These are phyloP conservation scores for barley (Hordeum vulgare) DNA, from an alignment of 176 grass and related monocot species.

Conservation along the genomic window DNA sequence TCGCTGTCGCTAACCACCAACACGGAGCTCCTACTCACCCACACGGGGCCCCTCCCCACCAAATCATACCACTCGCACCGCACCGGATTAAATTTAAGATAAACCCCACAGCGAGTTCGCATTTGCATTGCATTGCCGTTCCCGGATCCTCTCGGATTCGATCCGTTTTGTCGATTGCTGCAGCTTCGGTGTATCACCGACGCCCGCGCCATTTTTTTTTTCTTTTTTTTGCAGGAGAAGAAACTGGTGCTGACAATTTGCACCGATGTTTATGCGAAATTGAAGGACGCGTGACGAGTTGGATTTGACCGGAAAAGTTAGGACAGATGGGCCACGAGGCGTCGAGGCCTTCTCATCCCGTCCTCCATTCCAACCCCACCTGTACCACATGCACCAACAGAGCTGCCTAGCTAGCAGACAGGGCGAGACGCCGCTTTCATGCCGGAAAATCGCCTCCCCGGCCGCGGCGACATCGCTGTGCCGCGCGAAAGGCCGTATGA, in stretches of 20 bases:
- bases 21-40: constrained; percentile 23
- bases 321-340: constrained; percentile 41
- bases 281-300: neutral
- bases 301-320: constrained; percentile 30
- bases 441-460: constrained; percentile 5
- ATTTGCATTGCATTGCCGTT: neutral
- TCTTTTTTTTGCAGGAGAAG: neutral
- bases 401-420: neutral
- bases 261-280: constrained; percentile 9
- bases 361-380: neutral
- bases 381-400: constrained; percentile 24
- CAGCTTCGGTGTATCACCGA: neutral
- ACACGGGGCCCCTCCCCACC: constrained; percentile 4
- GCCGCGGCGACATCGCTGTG: neutral
- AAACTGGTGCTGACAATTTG: neutral
- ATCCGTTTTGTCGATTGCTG: constrained; percentile 24
- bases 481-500: constrained; percentile 14
- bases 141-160: constrained; percentile 33
- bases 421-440: constrained; percentile 29
- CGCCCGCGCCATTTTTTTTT: too few relatives aligned
- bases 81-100: neutral
- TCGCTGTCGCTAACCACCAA: constrained; percentile 22
- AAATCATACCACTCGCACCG: neutral
- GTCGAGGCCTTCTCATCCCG: neutral
- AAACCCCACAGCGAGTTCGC: neutral